Evolutionary conservation across 2,329 filamentous ascomycete species (phyloP), one percentile per base, ranked within the genome.

Genomic region (Elsinoe batatas): DNA sequence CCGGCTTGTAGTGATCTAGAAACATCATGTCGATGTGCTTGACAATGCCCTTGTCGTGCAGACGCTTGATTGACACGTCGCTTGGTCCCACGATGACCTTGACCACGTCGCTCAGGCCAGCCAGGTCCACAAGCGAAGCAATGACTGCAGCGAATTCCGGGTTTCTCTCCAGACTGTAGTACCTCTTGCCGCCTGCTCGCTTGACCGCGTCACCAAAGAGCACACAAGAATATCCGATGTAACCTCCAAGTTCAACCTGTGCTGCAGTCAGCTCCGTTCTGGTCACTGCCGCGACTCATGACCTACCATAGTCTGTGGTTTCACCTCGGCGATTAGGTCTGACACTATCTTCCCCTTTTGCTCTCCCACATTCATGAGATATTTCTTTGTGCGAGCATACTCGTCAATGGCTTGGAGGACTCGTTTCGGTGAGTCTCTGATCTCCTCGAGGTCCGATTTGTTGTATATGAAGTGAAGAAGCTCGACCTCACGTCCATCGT

Each of bases 211-310:
- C 76, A 43, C 80, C 85, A 64, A 91, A 91, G 1, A 89, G 75
- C 58, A 93, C 82, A 58, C 84, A 83, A 0, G 87, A 91, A 73
- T 93, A 93, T 40, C 88, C 88, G 17, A 90, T 78, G 68, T 91
- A 93, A 49, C 86, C 85, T 46, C 88, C 88, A 0, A 93, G 76
- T 66, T 94, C 88, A 46, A 91, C 77, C 74, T 76, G 57, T 38
- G 38, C 57, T 33, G 26, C 40, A 3, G 62, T 65, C 58, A 66
- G 61, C 58, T 56, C 54, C 32, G 50, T 38, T 32, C 51, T 54
- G 57, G 36, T 17, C 49, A 7, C n/a, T 11, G n/a, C 20, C 10
- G 5, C 15, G 22, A 5, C 5, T 3, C 26, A 6, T 10, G 7
- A 30, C 30, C 33, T 65, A 79, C 79, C 81, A 90, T 87, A 2